Evolutionary conservation across 1,284 basidiomycete genomes (phyloP), one percentile per base, ranked within the genome.

Genomic region (Cerioporus squamosus): DNA sequence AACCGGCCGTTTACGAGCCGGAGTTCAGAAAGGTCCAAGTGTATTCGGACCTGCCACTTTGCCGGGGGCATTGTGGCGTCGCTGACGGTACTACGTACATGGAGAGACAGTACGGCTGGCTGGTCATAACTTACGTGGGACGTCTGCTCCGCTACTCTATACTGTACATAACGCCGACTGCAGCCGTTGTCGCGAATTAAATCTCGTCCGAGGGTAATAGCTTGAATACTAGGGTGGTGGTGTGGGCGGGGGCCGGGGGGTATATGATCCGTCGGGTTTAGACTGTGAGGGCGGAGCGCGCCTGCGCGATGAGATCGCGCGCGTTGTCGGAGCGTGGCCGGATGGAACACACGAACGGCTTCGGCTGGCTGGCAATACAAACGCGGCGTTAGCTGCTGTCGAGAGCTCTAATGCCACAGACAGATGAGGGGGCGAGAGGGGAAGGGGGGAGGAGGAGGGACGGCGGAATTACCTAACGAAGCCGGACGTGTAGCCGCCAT

Each of bases 321-420:
- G 53, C 43, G 17, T 58, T 56, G 31, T 56, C 62, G 10, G 44
- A 53, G 15, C 68, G 66, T 33, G 68, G 61, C 20, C 61, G 45
- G 38, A 69, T 61, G 15, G 49, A 47, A 54, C 66, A 69, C 22
- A 23, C 48, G 60, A 66, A 69, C 12, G 64, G 65, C 42, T 62
- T 65, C 10, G 68, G 68, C 29, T 63, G 65, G 57, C 66, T 69
- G 47, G 33, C 12, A 22, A 29, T 45, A 6, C 5, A 24, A 38
- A 8, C 20, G n/a, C n/a, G 51, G 40, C 54, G 47, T 46, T 18
- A 46, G 22, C 20, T 18, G 26, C 26, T 29, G 26, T 29, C 26
- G 26, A 29, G n/a, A n/a, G 26, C 26, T 29, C 26, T 29, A 29
- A 29, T 29, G 9, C 2, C 10, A 36, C n/a, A n/a, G n/a, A n/a